phyloP scores from a whole-genome alignment of 306 rosid species.

The Dicorynia guianensis region DNA sequence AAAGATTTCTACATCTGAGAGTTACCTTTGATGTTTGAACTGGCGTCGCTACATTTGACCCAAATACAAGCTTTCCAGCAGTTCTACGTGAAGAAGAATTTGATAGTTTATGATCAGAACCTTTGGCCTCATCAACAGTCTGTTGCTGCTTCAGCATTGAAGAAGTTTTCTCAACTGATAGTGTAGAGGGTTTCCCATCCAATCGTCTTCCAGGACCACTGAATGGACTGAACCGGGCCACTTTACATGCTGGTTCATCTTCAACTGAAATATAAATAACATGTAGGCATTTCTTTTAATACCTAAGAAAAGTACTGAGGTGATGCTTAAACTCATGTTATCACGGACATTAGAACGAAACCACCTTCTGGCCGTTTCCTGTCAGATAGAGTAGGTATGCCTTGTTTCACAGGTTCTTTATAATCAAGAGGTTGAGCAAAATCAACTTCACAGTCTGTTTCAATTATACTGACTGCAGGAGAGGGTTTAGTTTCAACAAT shows the following conservation, averaged over 20 bases:
- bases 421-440: conserved; percentile 62
- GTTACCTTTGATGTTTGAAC: conserved; percentile 49
- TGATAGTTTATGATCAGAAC: conserved; percentile 45
- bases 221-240: conserved; percentile 49
- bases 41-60: conserved; percentile 44
- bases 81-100: conserved; percentile 24
- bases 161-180: conserved; percentile 42
- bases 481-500: conserved; percentile 64
- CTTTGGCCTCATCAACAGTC: conserved; percentile 37
- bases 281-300: neutral
- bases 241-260: conserved; percentile 49
- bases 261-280: conserved; percentile 46
- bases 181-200: conserved; percentile 54
- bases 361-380: conserved; percentile 48
- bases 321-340: conserved; percentile 2
- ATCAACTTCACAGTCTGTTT: conserved; percentile 64
- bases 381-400: conserved; percentile 32
- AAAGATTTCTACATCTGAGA: neutral
- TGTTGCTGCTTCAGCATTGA: conserved; percentile 39
- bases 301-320: neutral
- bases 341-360: neutral
- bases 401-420: conserved; percentile 53
- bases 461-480: conserved; percentile 52
- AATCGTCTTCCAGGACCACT: conserved; percentile 58
- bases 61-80: conserved; percentile 64